Evolutionary conservation across 2,329 filamentous ascomycete genomes (phyloP), one percentile per base, ranked within the genome.

Genomic region (Arthrinium puccinioides): DNA sequence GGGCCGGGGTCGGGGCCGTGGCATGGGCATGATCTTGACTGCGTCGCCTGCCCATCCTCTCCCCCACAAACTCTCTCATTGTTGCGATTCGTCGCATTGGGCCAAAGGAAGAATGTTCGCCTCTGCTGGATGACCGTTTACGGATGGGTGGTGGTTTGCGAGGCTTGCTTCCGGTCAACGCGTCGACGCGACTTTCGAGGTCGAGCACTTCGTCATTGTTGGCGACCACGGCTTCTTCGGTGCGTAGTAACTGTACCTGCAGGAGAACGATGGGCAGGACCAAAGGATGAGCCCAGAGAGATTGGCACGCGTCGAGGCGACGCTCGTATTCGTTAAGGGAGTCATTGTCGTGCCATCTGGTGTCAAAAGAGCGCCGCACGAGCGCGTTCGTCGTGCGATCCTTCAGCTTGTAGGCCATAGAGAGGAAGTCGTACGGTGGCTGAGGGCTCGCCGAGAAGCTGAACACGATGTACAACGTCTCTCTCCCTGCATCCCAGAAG

Each of bases 401-500:
- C 8, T 54, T 47, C 24, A 69, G 46, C 37, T 60, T 56, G 47
- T 69, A 68, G 5, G 63, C 61, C 62, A 69, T 64, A 28, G 64
- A 68, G 9, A 69, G 51, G 43, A 69, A 69, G 47, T 69, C 66
- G 32, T 64, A 69, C 0, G 66, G 65, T 0, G 66, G 64, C 29
- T 59, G 61, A 16, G 66, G 62, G 37, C 63, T 61, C 16, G 57
- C 56, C 4, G 66, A 66, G 44, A 69, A 69, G 23, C 63, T 63
- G 36, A 69, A 53, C 36, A 69, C 63, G 25, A 69, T 47, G 42
- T 62, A 41, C 23, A 55, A 43, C 21, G 45, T 50, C 26, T 56
- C 51, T 39, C 39, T 48, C 24, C 48, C 48, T 30, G 48, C 37
- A 35, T 56, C 49, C 53, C 53, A 56, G 44, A 56, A 55, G 5